Percentiles rank a stretch among this genome's conserved stretches.
These are phyloP conservation scores for Macrolepiota fuliginosa DNA, from an alignment of 768 basidiomycete genomes.

Conservation along the genomic window DNA sequence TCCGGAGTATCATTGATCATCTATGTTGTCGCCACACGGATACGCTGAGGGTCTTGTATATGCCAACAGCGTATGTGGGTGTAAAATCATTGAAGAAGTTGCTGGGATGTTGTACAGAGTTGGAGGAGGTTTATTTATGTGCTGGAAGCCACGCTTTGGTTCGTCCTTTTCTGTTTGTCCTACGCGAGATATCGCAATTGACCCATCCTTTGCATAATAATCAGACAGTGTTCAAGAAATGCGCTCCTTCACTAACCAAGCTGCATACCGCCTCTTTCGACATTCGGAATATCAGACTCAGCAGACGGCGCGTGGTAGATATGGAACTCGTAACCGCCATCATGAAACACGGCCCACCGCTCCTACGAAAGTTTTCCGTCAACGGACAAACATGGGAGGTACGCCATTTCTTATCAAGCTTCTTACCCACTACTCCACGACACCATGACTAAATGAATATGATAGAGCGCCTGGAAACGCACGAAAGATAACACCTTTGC, in stretches of 20 bases:
- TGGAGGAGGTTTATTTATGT: conserved; percentile 36
- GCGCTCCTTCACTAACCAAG: conserved; percentile 16
- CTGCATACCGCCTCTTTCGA: conserved; percentile 33
- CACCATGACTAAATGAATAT: no score
- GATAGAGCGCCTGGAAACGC: conserved; percentile 2
- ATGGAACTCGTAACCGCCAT: conserved; percentile 21
- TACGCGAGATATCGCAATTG: neutral
- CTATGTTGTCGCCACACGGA: conserved; percentile 29
- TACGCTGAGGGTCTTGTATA: conserved; percentile 30
- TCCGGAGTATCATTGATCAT: conserved; percentile 38
- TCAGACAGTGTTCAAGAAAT: conserved; percentile 25
- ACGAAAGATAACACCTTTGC: neutral
- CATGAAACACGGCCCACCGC: conserved; percentile 22
- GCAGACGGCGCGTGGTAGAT: conserved; percentile 18
- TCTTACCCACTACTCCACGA: neutral
- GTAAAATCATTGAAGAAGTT: conserved; percentile 24
- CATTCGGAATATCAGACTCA: conserved; percentile 29
- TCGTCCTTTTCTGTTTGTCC: conserved; percentile 15
- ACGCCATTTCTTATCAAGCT: neutral
- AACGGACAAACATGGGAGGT: conserved; percentile 35
- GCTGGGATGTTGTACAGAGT: conserved; percentile 23
- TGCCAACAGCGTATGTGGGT: conserved; percentile 31
- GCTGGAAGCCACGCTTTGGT: conserved; percentile 31
- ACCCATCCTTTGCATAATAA: neutral
- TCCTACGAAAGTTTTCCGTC: conserved; percentile 28